These are phyloP conservation scores for Lentinula edodes DNA, from an alignment of 768 basidiomycete genomes.

Conservation along the genomic window DNA sequence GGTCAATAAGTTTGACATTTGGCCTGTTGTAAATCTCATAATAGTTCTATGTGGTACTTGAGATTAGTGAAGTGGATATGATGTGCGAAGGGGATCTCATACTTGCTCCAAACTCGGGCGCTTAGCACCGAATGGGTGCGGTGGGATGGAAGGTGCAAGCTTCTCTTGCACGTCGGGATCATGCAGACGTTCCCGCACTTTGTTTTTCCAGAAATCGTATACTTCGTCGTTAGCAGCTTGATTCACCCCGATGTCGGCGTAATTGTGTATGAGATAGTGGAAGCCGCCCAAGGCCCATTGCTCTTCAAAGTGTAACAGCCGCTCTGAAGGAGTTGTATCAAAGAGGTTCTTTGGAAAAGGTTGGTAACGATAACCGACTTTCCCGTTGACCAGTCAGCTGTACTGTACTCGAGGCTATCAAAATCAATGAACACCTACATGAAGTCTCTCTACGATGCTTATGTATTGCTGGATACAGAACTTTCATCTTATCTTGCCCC, in stretches of 20 bases:
- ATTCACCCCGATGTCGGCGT: conserved; percentile 1
- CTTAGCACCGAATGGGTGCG: conserved; percentile 5
- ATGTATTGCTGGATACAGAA: background rate
- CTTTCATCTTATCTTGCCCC: conserved; percentile 1
- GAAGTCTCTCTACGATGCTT: background rate
- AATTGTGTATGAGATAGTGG: background rate
- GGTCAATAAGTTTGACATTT: conserved; percentile 12
- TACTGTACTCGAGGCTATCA: background rate
- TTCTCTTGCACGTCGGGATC: background rate
- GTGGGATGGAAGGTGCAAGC: conserved; percentile 2
- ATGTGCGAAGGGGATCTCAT: background rate
- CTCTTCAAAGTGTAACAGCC: conserved; percentile 8
- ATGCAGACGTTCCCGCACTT: conserved; percentile 2
- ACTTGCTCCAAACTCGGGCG: conserved; percentile 3
- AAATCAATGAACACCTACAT: background rate
- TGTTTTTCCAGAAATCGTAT: conserved; percentile 5
- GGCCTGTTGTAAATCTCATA: conserved; percentile 9
- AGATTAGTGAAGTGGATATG: background rate
- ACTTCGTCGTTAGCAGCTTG: conserved; percentile 4
- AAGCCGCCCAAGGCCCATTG: conserved; percentile 11
- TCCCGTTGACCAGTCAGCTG: background rate
- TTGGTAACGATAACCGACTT: background rate
- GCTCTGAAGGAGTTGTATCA: conserved; percentile 9
- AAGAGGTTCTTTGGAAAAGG: background rate
- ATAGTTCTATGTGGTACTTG: background rate